A percentile compares a stretch with the other conserved stretches of the same genome.
Conservation (phyloP, 2,329 filamentous ascomycete genomes). For the Aspergillus sp. region DNA sequence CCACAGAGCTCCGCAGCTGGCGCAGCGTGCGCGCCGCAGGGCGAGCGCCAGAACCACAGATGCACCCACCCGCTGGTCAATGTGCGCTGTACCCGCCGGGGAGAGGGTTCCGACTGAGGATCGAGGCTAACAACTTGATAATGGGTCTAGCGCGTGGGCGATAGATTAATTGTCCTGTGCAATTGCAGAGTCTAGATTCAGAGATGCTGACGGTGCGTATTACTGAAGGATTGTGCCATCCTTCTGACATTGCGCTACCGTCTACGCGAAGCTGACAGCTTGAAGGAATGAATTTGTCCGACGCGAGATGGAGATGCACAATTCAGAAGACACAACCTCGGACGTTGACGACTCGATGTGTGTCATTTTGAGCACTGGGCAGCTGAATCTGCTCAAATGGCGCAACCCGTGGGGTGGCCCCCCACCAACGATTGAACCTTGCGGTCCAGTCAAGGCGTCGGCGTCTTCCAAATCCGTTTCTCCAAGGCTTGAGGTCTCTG, state of each 20-base stretch:
- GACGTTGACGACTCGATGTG: background rate
- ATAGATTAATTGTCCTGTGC: too few species aligned
- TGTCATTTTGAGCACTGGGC: background rate
- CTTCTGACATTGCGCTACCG: background rate
- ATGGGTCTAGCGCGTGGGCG: background rate
- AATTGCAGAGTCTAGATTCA: background rate
- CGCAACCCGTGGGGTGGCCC: background rate
- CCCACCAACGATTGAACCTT: background rate
- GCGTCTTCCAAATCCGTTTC: too few species aligned
- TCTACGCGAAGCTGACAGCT: background rate
- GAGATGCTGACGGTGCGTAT: background rate
- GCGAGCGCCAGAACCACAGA: background rate
- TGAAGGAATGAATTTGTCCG: background rate
- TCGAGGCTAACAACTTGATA: background rate
- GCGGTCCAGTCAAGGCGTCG: background rate
- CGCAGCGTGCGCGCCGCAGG: too few species aligned
- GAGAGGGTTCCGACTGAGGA: background rate
- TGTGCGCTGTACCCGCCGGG: background rate
- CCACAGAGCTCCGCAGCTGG: background rate
- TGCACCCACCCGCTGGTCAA: background rate
- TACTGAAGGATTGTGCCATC: background rate
- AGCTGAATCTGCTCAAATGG: background rate
- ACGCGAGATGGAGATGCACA: background rate
- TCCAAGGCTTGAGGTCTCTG: background rate
- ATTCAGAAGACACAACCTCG: background rate